These are phyloP conservation scores for Obelidium mucronatum DNA, from an alignment of 192 early-diverging fungal genomes.

Conservation along the genomic window DNA sequence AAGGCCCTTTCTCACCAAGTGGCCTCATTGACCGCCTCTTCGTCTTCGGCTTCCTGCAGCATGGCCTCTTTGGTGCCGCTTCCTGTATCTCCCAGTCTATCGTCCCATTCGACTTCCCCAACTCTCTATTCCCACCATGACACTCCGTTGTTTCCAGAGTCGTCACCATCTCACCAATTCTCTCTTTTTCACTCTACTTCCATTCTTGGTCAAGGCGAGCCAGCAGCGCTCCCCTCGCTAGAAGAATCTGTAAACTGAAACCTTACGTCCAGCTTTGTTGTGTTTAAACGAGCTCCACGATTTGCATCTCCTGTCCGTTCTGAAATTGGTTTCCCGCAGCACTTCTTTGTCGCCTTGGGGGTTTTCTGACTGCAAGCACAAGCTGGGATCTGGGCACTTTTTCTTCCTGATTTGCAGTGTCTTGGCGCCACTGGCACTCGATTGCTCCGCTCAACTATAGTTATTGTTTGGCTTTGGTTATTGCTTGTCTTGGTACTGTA, in stretches of 20 bases:
- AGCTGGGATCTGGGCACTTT: no score
- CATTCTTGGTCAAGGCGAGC: conserved; percentile 39
- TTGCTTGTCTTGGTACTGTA: no score
- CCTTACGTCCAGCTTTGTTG: neutral
- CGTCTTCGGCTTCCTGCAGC: neutral
- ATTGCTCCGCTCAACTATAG: no score
- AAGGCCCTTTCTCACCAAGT: neutral
- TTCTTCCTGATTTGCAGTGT: no score
- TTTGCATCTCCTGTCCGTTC: conserved; percentile 4
- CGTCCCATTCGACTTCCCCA: neutral
- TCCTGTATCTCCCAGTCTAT: conserved; percentile 2
- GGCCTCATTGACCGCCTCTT: neutral
- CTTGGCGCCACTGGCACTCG: no score
- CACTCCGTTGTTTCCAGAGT: neutral
- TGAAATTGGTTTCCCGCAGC: no score
- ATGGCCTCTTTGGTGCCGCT: conserved; percentile 1
- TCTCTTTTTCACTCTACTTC: conserved; percentile 8
- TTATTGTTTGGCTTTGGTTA: no score
- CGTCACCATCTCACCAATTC: no score
- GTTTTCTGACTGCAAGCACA: no score
- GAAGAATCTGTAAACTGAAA: neutral
- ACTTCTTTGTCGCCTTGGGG: no score
- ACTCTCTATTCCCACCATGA: neutral
- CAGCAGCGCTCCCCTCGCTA: conserved; percentile 29
- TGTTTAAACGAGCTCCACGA: neutral